Conservation (phyloP, 1,284 basidiomycete genomes). For the Ustilago tritici region DNA sequence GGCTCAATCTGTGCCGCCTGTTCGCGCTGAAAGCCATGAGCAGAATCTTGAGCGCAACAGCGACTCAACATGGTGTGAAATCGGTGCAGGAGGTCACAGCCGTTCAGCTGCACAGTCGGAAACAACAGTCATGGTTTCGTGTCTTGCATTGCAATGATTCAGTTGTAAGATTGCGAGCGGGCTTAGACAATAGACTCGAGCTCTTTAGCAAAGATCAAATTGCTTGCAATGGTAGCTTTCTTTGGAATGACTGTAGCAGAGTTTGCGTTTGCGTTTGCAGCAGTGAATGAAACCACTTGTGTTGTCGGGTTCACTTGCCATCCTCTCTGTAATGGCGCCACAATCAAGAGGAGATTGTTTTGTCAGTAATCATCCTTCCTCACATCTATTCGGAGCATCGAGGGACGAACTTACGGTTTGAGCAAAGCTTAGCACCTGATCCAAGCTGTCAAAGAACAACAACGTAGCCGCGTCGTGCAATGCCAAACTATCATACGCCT, state of each 20-base stretch:
- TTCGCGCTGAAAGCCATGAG: too few relatives aligned
- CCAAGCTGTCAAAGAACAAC: slow-evolving; percentile 84
- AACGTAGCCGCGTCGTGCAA: slow-evolving; percentile 87
- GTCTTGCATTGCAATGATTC: too few relatives aligned
- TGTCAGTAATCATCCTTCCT: neutral
- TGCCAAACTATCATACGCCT: slow-evolving; percentile 87
- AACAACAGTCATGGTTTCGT: too few relatives aligned
- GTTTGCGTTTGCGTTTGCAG: slow-evolving; percentile 35
- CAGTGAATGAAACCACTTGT: slow-evolving; percentile 66
- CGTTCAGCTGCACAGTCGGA: too few relatives aligned
- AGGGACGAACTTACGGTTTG: slow-evolving; percentile 72
- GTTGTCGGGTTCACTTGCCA: slow-evolving; percentile 70
- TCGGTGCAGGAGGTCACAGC: too few relatives aligned
- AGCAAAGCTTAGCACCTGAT: slow-evolving; percentile 82
- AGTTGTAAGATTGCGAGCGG: neutral
- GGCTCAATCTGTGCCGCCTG: too few relatives aligned
- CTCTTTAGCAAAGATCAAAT: slow-evolving; percentile 68
- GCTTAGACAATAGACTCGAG: slow-evolving; percentile 67
- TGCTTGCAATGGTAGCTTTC: slow-evolving; percentile 65
- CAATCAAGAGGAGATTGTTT: neutral
- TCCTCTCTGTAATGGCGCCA: slow-evolving; percentile 57
- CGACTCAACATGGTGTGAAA: too few relatives aligned
- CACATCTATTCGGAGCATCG: neutral
- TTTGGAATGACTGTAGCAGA: slow-evolving; percentile 55
- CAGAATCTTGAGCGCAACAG: too few relatives aligned